phyloP scores from a whole-genome alignment of 305 asterid genomes.

The Solanum hybrid region DNA sequence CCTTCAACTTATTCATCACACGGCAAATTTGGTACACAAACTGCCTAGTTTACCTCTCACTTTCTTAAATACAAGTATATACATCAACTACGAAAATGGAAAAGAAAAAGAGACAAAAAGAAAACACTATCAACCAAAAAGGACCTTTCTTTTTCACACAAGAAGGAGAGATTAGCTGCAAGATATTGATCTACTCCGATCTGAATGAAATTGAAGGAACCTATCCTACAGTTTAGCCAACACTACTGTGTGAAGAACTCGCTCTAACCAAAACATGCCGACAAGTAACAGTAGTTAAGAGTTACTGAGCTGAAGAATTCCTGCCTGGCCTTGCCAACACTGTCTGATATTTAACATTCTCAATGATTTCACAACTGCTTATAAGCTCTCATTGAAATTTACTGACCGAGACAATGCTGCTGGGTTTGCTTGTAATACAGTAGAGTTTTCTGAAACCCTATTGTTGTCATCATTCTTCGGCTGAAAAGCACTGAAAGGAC shows the following conservation, averaged over 20 bases:
- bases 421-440: slow-evolving; percentile 84
- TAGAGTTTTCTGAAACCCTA: slow-evolving; percentile 33
- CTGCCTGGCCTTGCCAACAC: background rate
- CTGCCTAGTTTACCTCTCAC: slow-evolving; percentile 15
- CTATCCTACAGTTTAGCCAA: background rate
- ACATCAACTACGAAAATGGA: slow-evolving; percentile 16
- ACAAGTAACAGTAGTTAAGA: background rate
- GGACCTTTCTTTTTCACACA: background rate
- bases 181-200: background rate
- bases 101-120: slow-evolving; percentile 7
- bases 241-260: slow-evolving; percentile 3
- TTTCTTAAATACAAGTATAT: slow-evolving; percentile 28
- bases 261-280: background rate
- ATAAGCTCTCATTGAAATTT: slow-evolving; percentile 65
- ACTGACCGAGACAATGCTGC: slow-evolving; percentile 76
- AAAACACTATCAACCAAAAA: slow-evolving; percentile 7
- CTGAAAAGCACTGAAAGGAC: slow-evolving; percentile 52
- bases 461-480: slow-evolving; percentile 33
- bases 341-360: background rate
- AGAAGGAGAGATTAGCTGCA: background rate
- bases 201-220: background rate
- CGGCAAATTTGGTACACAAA: slow-evolving; percentile 24
- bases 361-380: slow-evolving; percentile 3
- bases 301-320: background rate
- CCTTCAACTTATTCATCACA: slow-evolving; percentile 30